Evolutionary conservation across 768 basidiomycete genomes (phyloP), one percentile per base, ranked within the genome.

Genomic region (Mycena leptocephala): DNA sequence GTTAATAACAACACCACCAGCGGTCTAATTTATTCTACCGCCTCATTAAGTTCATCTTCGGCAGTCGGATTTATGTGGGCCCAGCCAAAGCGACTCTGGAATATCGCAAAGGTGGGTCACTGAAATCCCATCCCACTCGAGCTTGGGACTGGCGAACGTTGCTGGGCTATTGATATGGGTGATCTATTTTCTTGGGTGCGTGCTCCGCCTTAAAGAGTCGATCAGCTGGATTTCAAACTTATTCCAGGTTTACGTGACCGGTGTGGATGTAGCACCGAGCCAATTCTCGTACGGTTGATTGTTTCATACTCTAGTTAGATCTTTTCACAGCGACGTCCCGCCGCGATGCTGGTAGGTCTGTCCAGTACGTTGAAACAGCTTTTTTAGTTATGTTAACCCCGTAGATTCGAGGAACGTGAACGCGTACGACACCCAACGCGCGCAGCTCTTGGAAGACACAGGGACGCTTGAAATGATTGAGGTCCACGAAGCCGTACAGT

Each of bases 341-440:
- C 16, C 48, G 41, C 63, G 58, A 28, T 64, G 63, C 37, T 37
- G 53, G 51, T 74, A 39, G 43, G 63, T 69, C 56, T 2, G 37
- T n/a, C 22, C 32, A 33, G 59, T 64, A 43, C 20, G 24, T 5
- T 26, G 22, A 16, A 20, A 13, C 24, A 2, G 20, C 10, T 28
- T 3, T 11, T 70, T 28, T n/a, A 24, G n/a, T n/a, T n/a, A 33
- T 30, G 3, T 2, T 46, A n/a, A 5, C 22, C 24, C 48, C 77
- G 16, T 72, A 95, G 94, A 35, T 95, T 94, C 80, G 94, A 95
- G 79, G 82, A 92, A 95, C 81, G 85, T 94, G 73, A 91, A 93
- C 82, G 86, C 90, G 74, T 84, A 84, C 79, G 89, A 85, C 68
- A 85, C 94, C 94, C 18, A 94, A 94, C 81, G 91, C 91, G 26